Base-by-base conservation (phyloP, 805 yeast species). In the Saccharomycopsis microspora region DNA sequence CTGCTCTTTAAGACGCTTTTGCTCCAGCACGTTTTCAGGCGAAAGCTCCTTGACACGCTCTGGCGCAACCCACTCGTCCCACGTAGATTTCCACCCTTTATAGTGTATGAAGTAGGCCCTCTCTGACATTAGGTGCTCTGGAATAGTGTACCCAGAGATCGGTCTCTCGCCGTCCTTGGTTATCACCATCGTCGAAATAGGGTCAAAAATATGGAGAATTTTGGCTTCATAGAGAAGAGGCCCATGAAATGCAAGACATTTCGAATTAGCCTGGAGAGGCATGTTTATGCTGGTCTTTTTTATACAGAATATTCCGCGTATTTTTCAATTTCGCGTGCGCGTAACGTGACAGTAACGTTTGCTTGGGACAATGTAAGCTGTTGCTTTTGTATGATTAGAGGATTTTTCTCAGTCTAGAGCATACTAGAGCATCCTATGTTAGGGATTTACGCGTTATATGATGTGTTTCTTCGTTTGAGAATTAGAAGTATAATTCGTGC, bases 21-120 rank as follows among this genome's bases (percentile, higher is more conserved):
- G 85, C 44, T 77, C 64, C 43, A 71, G 66, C 46, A 82, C 56
- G 57, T 84, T 87, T 54, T 82, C 95, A 32, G 77, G 81, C 44
- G 74, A 83, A 58, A 70, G 71, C 53, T 78, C 82, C 58, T 85
- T 67, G 4, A 90, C 73, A 35, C 97, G 66, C 38, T 76, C 80
- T 5, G 64, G 63, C 1, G 75, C 73, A 1, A 90, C 90, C 98
- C 98, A 90, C 63, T 90, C 98, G 60, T 90, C 97, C 96, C 96
- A 90, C 50, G 88, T 80, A 11, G 81, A 64, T 58, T 89, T 90
- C 98, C 98, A 90, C 3, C 98, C 97, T 56, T 82, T 83, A 64
- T 90, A 90, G 60, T 93, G 98, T 11, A 90, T 76, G 55, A 70
- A 80, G 63, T 78, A 89, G 32, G 79, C 70, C 11, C 56, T 55